Percentiles rank a stretch among this genome's conserved stretches.
Conservation (phyloP, 352 stramenopile genomes). For the Pythium dissimile region DNA sequence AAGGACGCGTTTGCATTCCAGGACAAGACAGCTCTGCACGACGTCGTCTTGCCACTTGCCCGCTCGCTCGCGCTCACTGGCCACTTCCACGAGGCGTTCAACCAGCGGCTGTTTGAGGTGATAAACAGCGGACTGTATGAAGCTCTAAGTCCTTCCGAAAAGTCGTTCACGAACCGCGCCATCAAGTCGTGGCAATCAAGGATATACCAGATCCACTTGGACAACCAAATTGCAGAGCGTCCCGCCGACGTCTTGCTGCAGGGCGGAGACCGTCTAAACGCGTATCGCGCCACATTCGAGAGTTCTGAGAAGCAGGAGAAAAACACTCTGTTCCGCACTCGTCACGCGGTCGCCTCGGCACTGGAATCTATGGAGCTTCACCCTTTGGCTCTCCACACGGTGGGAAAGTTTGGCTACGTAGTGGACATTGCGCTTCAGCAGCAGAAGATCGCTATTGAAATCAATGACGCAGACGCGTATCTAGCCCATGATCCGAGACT, state of each 20-base stretch:
- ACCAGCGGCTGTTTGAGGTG: constrained; percentile 37
- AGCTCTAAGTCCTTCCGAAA: constrained; percentile 22
- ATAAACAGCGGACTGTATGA: constrained; percentile 41
- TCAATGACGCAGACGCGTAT: constrained; percentile 56
- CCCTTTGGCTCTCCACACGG: constrained; percentile 12
- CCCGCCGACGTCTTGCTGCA: constrained; percentile 32
- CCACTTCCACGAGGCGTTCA: constrained; percentile 53
- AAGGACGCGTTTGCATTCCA: constrained; percentile 11
- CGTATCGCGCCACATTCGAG: constrained; percentile 47
- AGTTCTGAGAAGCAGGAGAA: constrained; percentile 46
- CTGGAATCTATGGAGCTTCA: constrained; percentile 48
- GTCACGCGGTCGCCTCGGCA: constrained; percentile 51
- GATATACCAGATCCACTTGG: constrained; percentile 65
- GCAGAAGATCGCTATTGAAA: constrained; percentile 63
- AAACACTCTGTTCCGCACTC: constrained; percentile 51
- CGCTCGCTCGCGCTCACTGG: constrained; percentile 49
- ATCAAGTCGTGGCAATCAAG: constrained; percentile 17
- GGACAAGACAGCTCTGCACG: constrained; percentile 6
- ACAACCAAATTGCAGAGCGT: constrained; percentile 40
- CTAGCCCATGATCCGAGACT: constrained; percentile 11
- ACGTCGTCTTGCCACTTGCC: constrained; percentile 42
- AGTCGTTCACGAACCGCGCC: not conserved
- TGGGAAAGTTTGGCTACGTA: constrained; percentile 35
- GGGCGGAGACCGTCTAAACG: constrained; percentile 14
- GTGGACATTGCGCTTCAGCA: constrained; percentile 47